A percentile compares a stretch with the other conserved stretches of the same genome.
phyloP scores from a whole-genome alignment of 495 filamentous ascomycete species.

The Lasiosphaeria ovina region DNA sequence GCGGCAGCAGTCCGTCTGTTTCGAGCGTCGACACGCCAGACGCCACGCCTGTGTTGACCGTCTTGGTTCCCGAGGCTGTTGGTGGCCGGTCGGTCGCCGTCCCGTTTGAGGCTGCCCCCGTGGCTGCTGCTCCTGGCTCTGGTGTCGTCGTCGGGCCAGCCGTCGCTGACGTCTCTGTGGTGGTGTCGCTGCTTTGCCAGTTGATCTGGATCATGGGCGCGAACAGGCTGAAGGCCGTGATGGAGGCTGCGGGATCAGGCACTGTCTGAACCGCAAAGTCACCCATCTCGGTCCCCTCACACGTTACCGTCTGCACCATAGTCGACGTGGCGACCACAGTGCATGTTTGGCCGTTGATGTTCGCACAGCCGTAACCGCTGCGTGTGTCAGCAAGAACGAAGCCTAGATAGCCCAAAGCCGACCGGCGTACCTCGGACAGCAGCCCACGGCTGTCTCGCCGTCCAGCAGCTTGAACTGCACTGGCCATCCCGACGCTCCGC shows the following conservation, averaged over 20 bases:
- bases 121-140: neutral
- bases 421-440: constrained; percentile 36
- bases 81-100: constrained; percentile 1
- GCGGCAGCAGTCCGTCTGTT: constrained; percentile 10
- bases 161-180: neutral
- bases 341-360: constrained; percentile 37
- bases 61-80: constrained; percentile 10
- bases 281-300: constrained; percentile 25
- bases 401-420: constrained; percentile 17
- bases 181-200: constrained; percentile 31
- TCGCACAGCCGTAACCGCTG: constrained; percentile 35
- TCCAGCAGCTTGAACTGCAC: constrained; percentile 32
- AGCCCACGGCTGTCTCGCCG: constrained; percentile 36
- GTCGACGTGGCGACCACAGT: constrained; percentile 26
- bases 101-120: neutral
- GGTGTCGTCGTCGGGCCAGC: neutral
- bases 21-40: constrained; percentile 17
- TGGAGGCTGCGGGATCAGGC: constrained; percentile 20
- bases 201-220: constrained; percentile 41
- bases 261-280: constrained; percentile 21
- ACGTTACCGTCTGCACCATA: constrained; percentile 26
- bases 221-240: constrained; percentile 27
- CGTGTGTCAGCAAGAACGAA: neutral
- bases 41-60: constrained; percentile 13
- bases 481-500: constrained; percentile 25